phyloP scores from a whole-genome alignment of 371 early-diverging fungal species.

The Mucor ambiguus region DNA sequence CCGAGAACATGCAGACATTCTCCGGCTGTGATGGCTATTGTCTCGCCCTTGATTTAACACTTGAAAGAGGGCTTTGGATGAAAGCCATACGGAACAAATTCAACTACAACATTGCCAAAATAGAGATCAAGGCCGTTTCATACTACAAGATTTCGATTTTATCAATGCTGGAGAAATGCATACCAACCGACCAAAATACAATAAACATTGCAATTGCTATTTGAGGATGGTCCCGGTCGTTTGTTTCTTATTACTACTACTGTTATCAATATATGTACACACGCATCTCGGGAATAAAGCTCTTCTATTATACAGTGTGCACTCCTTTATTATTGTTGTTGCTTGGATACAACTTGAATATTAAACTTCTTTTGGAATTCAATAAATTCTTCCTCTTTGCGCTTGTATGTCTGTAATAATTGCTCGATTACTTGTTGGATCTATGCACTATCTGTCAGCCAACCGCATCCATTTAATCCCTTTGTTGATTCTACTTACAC shows the following conservation, averaged over 20 bases:
- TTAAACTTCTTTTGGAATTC: conserved; percentile 85
- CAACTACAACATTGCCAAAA: neutral
- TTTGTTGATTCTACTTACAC: conserved; percentile 57
- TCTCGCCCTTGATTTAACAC: neutral
- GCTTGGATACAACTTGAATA: conserved; percentile 67
- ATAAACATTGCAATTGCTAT: neutral
- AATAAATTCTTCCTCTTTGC: conserved; percentile 86
- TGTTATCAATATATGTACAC: neutral
- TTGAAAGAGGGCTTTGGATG: neutral
- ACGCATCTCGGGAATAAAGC: neutral
- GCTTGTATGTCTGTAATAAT: conserved; percentile 77
- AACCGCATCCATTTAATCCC: neutral
- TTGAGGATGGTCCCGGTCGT: neutral
- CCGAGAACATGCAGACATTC: neutral
- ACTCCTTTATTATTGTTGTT: conserved; percentile 30
- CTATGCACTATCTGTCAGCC: conserved; percentile 25
- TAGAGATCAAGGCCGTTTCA: neutral
- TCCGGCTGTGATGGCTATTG: neutral
- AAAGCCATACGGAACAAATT: neutral
- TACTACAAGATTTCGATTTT: neutral
- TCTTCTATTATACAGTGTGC: neutral
- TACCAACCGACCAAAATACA: neutral
- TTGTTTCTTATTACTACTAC: neutral
- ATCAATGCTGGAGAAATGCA: neutral
- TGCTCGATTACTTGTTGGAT: conserved; percentile 81